Conservation (phyloP, 2,329 filamentous ascomycete genomes). For the Diaporthe citri region DNA sequence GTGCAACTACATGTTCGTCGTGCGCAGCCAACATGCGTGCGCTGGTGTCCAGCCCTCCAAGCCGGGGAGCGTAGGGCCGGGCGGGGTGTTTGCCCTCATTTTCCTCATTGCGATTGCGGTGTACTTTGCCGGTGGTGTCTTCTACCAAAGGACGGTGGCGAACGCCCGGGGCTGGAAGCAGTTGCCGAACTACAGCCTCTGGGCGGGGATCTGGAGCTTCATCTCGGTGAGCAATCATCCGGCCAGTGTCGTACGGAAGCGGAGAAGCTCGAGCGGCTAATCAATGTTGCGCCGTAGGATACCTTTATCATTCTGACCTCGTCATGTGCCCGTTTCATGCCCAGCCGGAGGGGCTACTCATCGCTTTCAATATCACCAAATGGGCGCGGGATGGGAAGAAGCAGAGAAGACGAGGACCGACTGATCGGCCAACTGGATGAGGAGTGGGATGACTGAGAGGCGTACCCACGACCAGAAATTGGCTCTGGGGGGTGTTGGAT, state of each 20-base stretch:
- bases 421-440: conserved; percentile 97
- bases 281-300: conserved; percentile 59
- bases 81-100: conserved; percentile 91
- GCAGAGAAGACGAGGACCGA: conserved; percentile 87
- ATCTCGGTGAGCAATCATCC: conserved; percentile 72
- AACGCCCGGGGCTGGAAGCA: conserved; percentile 96
- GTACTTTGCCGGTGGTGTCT: conserved; percentile 91
- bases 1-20: conserved; percentile 96
- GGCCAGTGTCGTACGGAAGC: not conserved
- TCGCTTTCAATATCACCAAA: conserved; percentile 69
- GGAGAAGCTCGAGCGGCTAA: conserved; percentile 30
- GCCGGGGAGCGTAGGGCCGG: conserved; percentile 76
- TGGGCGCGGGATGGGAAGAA: conserved; percentile 56
- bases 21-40: conserved; percentile 87
- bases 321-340: conserved; percentile 76
- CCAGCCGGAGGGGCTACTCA: conserved; percentile 75
- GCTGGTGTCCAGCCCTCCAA: conserved; percentile 76
- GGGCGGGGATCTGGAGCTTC: conserved; percentile 89
- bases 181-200: conserved; percentile 92
- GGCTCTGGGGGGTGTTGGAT: not conserved
- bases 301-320: conserved; percentile 77
- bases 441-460: conserved; percentile 86
- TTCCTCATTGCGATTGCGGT: conserved; percentile 81
- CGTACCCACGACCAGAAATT: not conserved
- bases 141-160: conserved; percentile 94